A percentile compares a stretch with the other conserved stretches of the same genome.
phyloP scores from a whole-genome alignment of 371 early-diverging fungal genomes.

The Funneliformis caledonium region DNA sequence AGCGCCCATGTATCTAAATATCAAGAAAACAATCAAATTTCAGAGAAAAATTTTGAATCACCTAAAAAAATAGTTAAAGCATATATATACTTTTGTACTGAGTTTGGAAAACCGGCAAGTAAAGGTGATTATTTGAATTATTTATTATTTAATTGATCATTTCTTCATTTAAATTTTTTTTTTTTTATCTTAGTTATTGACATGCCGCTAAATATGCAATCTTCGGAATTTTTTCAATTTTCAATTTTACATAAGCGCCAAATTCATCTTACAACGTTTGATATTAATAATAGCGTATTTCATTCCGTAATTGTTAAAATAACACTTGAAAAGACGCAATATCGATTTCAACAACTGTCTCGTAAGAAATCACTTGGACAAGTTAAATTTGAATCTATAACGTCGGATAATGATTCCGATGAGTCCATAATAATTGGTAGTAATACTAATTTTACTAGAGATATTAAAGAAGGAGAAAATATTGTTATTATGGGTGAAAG shows the following conservation, averaged over 20 bases:
- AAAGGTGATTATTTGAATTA: background rate
- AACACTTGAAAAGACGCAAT: slow-evolving; percentile 31
- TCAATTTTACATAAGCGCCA: slow-evolving; percentile 10
- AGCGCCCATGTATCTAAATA: background rate
- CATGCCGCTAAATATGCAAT: background rate
- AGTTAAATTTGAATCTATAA: background rate
- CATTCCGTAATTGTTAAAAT: slow-evolving; percentile 8
- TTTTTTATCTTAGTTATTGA: background rate
- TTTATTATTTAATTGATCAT: background rate
- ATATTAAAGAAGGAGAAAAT: slow-evolving; percentile 14
- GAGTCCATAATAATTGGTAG: background rate
- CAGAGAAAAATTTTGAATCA: background rate
- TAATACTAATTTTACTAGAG: slow-evolving; percentile 5
- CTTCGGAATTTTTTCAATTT: slow-evolving; percentile 15
- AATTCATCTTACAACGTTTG: slow-evolving; percentile 23
- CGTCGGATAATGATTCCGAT: too few species aligned
- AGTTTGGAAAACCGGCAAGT: background rate
- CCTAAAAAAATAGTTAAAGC: background rate
- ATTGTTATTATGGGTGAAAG: slow-evolving; percentile 32
- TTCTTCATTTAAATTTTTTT: background rate
- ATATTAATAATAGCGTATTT: background rate
- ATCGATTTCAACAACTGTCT: background rate
- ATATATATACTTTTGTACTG: slow-evolving; percentile 14
- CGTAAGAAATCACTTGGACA: background rate
- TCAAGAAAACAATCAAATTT: background rate